phyloP scores from a whole-genome alignment of 208 protist species.

The Leishmania lainsoni region DNA sequence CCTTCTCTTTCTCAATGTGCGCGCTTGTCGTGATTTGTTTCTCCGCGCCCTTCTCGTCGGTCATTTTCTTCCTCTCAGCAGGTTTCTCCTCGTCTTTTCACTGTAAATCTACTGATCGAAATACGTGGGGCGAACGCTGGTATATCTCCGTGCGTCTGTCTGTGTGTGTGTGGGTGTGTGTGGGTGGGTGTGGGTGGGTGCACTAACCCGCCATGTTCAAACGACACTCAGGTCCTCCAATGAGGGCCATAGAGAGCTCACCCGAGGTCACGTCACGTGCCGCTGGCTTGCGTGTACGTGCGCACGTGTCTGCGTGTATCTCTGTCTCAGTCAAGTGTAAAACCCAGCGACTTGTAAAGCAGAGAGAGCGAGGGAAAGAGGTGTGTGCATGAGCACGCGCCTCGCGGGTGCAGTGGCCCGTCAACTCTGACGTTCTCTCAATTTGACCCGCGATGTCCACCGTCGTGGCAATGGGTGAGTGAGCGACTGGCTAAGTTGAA shows the following conservation, averaged over 20 bases:
- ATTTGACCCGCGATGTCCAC: neutral
- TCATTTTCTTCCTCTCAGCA: neutral
- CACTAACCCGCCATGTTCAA: neutral
- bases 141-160: neutral
- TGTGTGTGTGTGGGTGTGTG: neutral
- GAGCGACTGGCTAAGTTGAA: neutral
- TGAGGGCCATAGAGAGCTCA: neutral
- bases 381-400: neutral
- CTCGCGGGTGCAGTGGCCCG: neutral
- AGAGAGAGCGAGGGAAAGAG: neutral
- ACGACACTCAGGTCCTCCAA: neutral
- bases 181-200: neutral
- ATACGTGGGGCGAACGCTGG: neutral
- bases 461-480: neutral
- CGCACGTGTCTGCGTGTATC: neutral
- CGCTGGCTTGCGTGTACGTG: neutral
- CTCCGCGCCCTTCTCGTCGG: neutral
- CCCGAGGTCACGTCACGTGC: neutral
- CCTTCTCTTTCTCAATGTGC: neutral
- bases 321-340: neutral
- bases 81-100: neutral
- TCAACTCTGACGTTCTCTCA: neutral
- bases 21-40: neutral
- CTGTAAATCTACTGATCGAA: neutral
- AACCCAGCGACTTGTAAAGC: neutral